Conservation (phyloP, 2,329 filamentous ascomycete species). For the Zarea fungicola region DNA sequence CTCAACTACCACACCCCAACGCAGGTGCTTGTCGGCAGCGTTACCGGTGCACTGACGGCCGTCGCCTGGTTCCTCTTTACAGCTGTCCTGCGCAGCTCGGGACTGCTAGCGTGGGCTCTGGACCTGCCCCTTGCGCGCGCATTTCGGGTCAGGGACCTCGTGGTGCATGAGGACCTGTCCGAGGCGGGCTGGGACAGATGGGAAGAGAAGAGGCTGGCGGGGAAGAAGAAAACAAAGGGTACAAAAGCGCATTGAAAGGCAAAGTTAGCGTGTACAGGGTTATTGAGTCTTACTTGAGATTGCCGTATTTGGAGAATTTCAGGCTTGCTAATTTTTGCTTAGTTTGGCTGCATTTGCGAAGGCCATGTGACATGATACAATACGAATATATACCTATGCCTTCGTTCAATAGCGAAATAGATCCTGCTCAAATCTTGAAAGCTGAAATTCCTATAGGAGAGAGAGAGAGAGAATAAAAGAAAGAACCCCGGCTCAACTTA, state of each 20-base stretch:
- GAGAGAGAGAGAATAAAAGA: background rate
- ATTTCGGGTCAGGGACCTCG: slow-evolving; percentile 74
- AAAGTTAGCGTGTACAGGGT: too few relatives aligned
- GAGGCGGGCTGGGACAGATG: slow-evolving; percentile 94
- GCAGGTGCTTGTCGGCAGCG: slow-evolving; percentile 78
- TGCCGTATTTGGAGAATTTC: too few relatives aligned
- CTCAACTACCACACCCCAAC: slow-evolving; percentile 85
- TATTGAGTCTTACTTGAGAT: too few relatives aligned
- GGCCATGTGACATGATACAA: too few relatives aligned
- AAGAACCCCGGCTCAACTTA: background rate
- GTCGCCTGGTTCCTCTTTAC: slow-evolving; percentile 75
- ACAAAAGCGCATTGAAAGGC: slow-evolving; percentile 23
- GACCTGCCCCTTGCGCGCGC: slow-evolving; percentile 59
- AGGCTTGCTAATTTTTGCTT: too few relatives aligned
- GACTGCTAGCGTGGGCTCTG: slow-evolving; percentile 67
- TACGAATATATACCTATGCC: too few relatives aligned
- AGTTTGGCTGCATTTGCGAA: too few relatives aligned
- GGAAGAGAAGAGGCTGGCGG: slow-evolving; percentile 51
- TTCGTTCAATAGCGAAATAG: background rate
- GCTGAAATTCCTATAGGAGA: background rate
- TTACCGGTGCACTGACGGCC: slow-evolving; percentile 66
- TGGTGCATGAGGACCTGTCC: slow-evolving; percentile 80
- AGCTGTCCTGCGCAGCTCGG: slow-evolving; percentile 57
- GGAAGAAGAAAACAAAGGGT: slow-evolving; percentile 20
- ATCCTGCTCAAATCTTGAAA: background rate